Percentiles rank a stretch among this genome's conserved stretches.
Conservation (phyloP, 345 rosid genomes). For the Boechera stricta region DNA sequence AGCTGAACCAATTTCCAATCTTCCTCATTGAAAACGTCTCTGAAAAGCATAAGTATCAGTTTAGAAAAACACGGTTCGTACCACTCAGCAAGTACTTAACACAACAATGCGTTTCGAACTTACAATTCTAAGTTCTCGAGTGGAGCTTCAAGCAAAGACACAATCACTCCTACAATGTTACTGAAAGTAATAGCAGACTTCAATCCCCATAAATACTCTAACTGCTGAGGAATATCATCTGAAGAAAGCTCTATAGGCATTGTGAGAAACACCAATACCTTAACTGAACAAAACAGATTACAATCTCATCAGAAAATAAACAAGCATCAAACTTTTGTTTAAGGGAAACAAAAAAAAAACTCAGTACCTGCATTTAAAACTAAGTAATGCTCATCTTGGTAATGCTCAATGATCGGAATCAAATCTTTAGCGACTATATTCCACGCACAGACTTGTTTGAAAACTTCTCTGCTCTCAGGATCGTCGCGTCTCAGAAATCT, state of each 20-base stretch:
- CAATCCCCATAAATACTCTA: constrained; percentile 82
- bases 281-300: constrained; percentile 57
- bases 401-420: constrained; percentile 81
- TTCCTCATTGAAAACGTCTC: constrained; percentile 81
- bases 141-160: constrained; percentile 80
- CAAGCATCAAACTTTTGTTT: neutral
- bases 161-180: constrained; percentile 66
- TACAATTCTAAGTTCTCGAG: constrained; percentile 83
- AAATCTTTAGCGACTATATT: constrained; percentile 75
- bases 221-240: constrained; percentile 72
- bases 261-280: constrained; percentile 87
- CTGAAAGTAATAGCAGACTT: constrained; percentile 76
- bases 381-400: constrained; percentile 63
- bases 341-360: neutral
- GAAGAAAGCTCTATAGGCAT: constrained; percentile 88
- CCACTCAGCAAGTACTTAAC: neutral
- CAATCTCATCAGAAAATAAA: constrained; percentile 2
- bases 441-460: constrained; percentile 93
- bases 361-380: constrained; percentile 75
- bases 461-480: constrained; percentile 78
- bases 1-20: constrained; percentile 98
- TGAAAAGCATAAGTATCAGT: constrained; percentile 45
- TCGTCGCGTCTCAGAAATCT: constrained; percentile 87
- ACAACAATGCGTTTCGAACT: constrained; percentile 13
- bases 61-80: neutral